Conservation (phyloP, 2,329 filamentous ascomycete genomes). For the Cercospora sp. region DNA sequence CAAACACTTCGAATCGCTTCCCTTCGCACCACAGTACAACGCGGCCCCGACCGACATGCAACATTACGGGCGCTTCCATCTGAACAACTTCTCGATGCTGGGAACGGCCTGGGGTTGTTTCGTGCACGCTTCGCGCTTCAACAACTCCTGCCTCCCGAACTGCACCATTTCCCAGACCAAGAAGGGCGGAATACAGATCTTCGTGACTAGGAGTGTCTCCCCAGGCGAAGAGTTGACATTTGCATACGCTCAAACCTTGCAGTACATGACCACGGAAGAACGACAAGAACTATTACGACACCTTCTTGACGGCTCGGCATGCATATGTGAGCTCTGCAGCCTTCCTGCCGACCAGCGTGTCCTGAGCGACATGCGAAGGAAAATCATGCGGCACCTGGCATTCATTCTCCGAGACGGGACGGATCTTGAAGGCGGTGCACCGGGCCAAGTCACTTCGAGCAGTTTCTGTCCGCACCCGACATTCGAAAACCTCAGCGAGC, state of each 20-base stretch:
- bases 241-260: neutral
- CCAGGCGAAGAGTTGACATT: neutral
- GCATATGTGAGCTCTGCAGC: neutral
- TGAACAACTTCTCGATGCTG: neutral
- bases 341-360: neutral
- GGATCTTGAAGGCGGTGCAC: neutral
- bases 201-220: neutral
- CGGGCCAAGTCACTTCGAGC: neutral
- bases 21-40: too few species aligned
- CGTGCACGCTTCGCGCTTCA: neutral
- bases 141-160: neutral
- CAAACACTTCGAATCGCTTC: too few species aligned
- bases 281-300: neutral
- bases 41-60: too few species aligned
- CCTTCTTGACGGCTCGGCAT: neutral
- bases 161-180: neutral
- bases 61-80: neutral
- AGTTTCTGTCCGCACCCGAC: neutral
- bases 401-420: neutral
- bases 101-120: neutral
- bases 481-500: neutral
- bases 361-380: neutral
- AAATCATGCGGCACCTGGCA: neutral
- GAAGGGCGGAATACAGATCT: neutral
- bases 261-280: neutral